Conservation (phyloP, 805 yeast genomes). For the Tetrapisispora arboricola region DNA sequence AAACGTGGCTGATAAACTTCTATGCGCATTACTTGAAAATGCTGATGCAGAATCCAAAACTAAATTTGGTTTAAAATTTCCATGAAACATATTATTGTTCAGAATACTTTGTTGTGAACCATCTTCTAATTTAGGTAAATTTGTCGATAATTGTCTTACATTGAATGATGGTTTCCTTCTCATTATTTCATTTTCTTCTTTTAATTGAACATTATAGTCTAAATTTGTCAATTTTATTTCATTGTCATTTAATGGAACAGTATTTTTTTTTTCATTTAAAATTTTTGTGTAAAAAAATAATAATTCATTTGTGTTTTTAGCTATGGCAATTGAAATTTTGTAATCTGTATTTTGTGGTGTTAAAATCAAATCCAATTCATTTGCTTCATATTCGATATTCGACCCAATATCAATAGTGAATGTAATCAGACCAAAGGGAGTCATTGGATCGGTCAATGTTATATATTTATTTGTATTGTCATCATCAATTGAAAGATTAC, state of each 20-base stretch:
- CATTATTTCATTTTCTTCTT: background rate
- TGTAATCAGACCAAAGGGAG: constrained; percentile 60
- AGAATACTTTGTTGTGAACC: too few relatives aligned
- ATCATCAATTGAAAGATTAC: constrained; percentile 1
- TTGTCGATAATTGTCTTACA: background rate
- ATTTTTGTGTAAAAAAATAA: constrained; percentile 20
- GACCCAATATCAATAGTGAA: constrained; percentile 45
- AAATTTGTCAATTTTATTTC: background rate
- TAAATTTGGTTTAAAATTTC: background rate
- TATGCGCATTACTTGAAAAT: constrained; percentile 4
- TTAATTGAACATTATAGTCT: background rate
- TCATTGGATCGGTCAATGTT: constrained; percentile 63
- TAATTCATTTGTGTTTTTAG: constrained; percentile 10
- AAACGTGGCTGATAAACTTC: constrained; percentile 24
- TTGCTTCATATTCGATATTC: constrained; percentile 31
- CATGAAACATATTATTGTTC: background rate
- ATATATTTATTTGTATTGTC: constrained; percentile 34
- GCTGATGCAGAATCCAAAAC: background rate
- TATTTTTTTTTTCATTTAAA: background rate
- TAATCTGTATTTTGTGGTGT: constrained; percentile 23
- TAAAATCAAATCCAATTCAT: constrained; percentile 13
- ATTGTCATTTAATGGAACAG: background rate
- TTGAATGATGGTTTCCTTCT: background rate
- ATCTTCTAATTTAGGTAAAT: too few relatives aligned
- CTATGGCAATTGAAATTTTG: constrained; percentile 19